Conservation (phyloP, 352 stramenopile genomes). For the Globisporangium acanthophoron region DNA sequence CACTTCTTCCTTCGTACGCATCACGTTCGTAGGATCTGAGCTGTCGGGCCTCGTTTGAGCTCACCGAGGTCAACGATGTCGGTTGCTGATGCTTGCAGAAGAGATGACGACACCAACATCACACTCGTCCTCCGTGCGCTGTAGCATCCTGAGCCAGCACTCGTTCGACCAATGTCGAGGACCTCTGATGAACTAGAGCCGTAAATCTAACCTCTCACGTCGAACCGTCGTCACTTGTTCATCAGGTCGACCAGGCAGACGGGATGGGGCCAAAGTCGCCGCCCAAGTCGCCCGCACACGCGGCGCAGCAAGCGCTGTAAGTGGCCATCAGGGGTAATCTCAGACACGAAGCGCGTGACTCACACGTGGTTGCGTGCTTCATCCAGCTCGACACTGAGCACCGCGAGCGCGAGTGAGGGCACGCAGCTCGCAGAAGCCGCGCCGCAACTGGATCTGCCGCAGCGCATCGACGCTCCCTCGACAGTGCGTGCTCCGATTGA, state of each 20-base stretch:
- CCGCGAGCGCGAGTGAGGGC: constrained; percentile 46
- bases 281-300: constrained; percentile 25
- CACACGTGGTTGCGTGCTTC: background rate
- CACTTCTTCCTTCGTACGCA: background rate
- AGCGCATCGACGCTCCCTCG: constrained; percentile 68
- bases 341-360: background rate
- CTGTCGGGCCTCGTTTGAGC: background rate
- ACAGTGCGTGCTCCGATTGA: constrained; percentile 23
- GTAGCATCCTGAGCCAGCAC: too few relatives aligned
- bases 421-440: constrained; percentile 71
- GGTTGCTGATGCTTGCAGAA: background rate
- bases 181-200: too few relatives aligned
- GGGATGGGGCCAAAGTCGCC: constrained; percentile 21
- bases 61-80: background rate
- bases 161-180: too few relatives aligned
- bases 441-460: constrained; percentile 71
- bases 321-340: background rate
- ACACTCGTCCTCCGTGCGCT: background rate
- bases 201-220: too few relatives aligned
- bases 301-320: constrained; percentile 21
- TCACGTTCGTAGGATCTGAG: background rate
- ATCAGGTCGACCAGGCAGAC: background rate
- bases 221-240: background rate
- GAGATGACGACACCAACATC: background rate
- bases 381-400: constrained; percentile 48